Conservation (phyloP, 768 basidiomycete species). For the Termitomyces titanicus region DNA sequence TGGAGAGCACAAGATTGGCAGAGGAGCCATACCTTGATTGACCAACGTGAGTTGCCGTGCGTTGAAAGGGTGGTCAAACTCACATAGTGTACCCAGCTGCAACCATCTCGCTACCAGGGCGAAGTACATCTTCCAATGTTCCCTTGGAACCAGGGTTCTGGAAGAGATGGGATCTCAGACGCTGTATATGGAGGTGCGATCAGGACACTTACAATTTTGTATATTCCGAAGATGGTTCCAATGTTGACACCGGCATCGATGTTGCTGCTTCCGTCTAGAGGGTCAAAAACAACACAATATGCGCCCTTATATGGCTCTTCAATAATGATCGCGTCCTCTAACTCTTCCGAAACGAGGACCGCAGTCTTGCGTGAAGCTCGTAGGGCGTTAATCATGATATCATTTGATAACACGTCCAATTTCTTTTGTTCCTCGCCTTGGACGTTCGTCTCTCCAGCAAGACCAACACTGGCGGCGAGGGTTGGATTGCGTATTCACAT, state of each 20-base stretch:
- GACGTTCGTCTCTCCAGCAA: conserved; percentile 94
- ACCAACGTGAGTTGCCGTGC: background rate
- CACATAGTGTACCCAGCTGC: conserved; percentile 97
- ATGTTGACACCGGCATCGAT: conserved; percentile 99
- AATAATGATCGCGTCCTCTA: conserved; percentile 90
- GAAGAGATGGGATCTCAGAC: background rate
- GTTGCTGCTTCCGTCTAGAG: conserved; percentile 93
- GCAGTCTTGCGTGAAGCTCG: conserved; percentile 95
- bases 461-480: conserved; percentile 68
- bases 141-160: conserved; percentile 78
- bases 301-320: conserved; percentile 76
- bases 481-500: conserved; percentile 4
- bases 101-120: conserved; percentile 95
- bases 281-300: conserved; percentile 99
- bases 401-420: conserved; percentile 94
- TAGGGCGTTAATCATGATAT: conserved; percentile 98
- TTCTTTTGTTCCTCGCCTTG: conserved; percentile 99
- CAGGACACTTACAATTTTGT: conserved; percentile 67
- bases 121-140: conserved; percentile 81
- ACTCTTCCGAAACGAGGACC: conserved; percentile 95
- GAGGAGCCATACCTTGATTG: conserved; percentile 75
- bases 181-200: background rate
- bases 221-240: conserved; percentile 96
- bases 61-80: conserved; percentile 21
- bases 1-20: conserved; percentile 92